Conservation (phyloP, 129 eudicot species). For the Saussurea involucrata region DNA sequence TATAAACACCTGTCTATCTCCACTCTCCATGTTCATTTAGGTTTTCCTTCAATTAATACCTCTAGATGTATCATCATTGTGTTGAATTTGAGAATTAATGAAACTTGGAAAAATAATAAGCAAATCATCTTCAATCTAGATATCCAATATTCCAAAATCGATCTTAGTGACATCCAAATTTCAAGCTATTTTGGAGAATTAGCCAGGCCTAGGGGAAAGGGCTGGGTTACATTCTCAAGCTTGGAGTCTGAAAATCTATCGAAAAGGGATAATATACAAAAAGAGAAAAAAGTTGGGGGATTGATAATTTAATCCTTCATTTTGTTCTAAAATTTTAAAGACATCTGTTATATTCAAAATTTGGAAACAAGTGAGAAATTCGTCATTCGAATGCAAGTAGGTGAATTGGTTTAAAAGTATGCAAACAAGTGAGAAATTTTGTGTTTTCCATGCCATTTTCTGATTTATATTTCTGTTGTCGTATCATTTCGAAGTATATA, state of each 20-base stretch:
- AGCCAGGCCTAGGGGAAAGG: background rate
- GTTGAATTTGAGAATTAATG: background rate
- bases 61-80: background rate
- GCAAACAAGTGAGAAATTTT: background rate
- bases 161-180: background rate
- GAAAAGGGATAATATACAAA: background rate
- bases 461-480: background rate
- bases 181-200: background rate
- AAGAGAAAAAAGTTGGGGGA: background rate
- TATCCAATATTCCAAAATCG: background rate
- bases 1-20: background rate
- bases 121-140: background rate
- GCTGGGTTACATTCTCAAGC: background rate
- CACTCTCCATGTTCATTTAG: background rate
- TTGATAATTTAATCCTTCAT: background rate
- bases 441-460: background rate
- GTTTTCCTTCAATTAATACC: background rate
- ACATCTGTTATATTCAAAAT: background rate
- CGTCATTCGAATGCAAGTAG: too few species aligned
- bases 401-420: background rate
- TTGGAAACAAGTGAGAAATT: background rate
- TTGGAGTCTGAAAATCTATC: background rate
- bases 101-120: background rate
- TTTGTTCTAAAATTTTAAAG: background rate
- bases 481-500: background rate